Evolutionary conservation across 202 grass and related monocot species (phyloP), one percentile per base, ranked within the genome.

Genomic region (Elaeis oleifera): DNA sequence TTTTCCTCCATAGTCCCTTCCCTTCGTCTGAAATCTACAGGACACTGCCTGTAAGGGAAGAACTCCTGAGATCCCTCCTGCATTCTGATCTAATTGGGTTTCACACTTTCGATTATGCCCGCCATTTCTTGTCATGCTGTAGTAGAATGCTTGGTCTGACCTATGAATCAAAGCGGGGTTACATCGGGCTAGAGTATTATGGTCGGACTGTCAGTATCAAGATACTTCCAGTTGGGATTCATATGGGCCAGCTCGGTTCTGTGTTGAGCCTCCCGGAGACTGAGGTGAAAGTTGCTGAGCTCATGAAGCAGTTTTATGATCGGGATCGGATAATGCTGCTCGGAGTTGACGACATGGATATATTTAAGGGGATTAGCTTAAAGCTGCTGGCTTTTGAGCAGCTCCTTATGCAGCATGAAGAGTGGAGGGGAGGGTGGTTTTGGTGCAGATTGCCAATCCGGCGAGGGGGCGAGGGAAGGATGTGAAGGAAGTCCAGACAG

Each of bases 311-410:
- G 51, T 95, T 95, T 68, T 22, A 21, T 16, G 74, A 86, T 18
- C 67, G 21, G 49, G 65, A 36, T 18, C 58, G 90, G 11, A 51
- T 76, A 31, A 24, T 95, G 79, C 51, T 95, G 50, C 82, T 95
- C 11, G 90, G 90, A 1, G 90, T 95, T 4, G 89, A 95, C 75
- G 89, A 95, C 48, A 95, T 95, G 89, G 89, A 95, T 44, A 95
- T 95, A 32, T 95, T 95, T 3, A 95, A 95, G 63, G 89, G 89
- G 16, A 95, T 95, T 26, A 95, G 89, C 59, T 70, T 95, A 71
- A 95, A 95, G 80, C 71, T 95, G 61, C 23, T 95, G 79, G 90
- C 90, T 13, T 95, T 95, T 61, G 85, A 95, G 76, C 85, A 86
- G 49, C 82, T 95, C 23, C 49, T 95, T 63, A 56, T 69, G 27